Evolutionary conservation across 2,329 filamentous ascomycete genomes (phyloP).

Genomic region (Simplicillium sp.): DNA sequence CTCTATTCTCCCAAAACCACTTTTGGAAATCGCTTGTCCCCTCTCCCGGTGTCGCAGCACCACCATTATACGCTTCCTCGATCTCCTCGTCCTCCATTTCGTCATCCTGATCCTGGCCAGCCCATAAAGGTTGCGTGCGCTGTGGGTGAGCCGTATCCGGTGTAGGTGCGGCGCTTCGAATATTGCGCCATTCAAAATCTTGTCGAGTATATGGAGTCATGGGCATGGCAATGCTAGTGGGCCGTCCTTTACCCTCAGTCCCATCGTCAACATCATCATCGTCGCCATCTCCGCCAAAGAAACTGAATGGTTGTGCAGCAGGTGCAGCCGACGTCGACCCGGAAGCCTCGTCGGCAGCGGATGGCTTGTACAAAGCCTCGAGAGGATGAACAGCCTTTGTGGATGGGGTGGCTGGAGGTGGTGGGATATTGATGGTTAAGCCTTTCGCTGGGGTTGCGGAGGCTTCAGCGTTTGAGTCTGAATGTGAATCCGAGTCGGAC

Average conservation of each 20-base stretch:
- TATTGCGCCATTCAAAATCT: slow-evolving; percentile 63
- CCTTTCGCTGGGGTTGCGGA: slow-evolving; percentile 30
- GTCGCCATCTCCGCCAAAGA: slow-evolving; percentile 52
- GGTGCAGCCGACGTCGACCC: slow-evolving; percentile 18
- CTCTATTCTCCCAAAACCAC: slow-evolving; percentile 59
- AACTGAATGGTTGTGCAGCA: slow-evolving; percentile 59
- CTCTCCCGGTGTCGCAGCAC: slow-evolving; percentile 10
- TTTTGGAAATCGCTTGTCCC: slow-evolving; percentile 48
- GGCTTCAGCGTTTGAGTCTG: slow-evolving; percentile 13
- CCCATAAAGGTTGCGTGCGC: slow-evolving; percentile 52
- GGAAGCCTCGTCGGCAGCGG: slow-evolving; percentile 33
- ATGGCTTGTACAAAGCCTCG: slow-evolving; percentile 82
- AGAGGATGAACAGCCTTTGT: slow-evolving; percentile 63
- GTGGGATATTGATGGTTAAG: slow-evolving; percentile 47
- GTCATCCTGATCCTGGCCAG: slow-evolving; percentile 27
- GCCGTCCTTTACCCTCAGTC: slow-evolving; percentile 2
- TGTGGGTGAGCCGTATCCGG: slow-evolving; percentile 81
- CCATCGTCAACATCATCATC: slow-evolving; percentile 33
- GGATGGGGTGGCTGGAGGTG: slow-evolving; percentile 31
- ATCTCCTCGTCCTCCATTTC: slow-evolving; percentile 17
- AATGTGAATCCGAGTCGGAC: slow-evolving; percentile 5
- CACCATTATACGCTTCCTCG: slow-evolving; percentile 14
- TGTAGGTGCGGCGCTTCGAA: slow-evolving; percentile 87
- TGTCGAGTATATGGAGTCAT: slow-evolving; percentile 76
- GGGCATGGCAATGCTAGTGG: slow-evolving; percentile 35